Evolutionary conservation across 768 basidiomycete species (phyloP).

Genomic region (Mycena latifolia): DNA sequence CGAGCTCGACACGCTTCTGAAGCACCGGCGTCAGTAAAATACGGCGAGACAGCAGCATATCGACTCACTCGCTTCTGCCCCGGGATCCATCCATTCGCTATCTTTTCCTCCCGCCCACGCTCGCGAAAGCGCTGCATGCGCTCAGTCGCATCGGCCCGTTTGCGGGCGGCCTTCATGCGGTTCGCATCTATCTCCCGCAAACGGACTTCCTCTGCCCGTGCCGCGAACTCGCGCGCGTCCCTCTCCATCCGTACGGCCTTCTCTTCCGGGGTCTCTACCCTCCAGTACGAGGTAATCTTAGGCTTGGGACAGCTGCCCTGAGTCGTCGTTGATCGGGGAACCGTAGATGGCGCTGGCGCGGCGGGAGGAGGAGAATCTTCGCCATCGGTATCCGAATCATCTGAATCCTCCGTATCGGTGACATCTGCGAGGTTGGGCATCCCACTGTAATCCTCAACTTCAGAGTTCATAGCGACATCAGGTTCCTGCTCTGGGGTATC

Average conservation of each 20-base stretch:
- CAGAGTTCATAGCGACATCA: not conserved
- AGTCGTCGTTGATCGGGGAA: no score
- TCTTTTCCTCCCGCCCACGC: constrained; percentile 4
- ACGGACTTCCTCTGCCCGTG: not conserved
- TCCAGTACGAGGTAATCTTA: constrained; percentile 8
- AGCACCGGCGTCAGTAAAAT: not conserved
- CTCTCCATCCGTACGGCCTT: constrained; percentile 4
- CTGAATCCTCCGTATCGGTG: not conserved
- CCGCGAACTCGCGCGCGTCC: constrained; percentile 1
- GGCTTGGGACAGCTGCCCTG: not conserved
- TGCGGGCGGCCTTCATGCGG: not conserved
- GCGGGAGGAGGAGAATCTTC: no score
- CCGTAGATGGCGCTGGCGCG: no score
- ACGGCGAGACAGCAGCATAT: no score
- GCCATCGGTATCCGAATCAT: not conserved
- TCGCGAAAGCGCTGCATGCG: constrained; percentile 11
- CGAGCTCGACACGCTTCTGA: not conserved
- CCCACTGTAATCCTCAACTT: no score
- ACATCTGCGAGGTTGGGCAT: not conserved
- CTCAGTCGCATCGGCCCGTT: not conserved
- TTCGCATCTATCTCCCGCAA: constrained; percentile 1
- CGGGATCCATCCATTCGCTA: not conserved
- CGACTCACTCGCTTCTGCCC: constrained; percentile 13
- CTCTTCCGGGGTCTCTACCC: constrained; percentile 16
- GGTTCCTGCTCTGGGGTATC: not conserved